phyloP scores from a whole-genome alignment of 2,329 filamentous ascomycete species.

The Aspergillus udagawae region DNA sequence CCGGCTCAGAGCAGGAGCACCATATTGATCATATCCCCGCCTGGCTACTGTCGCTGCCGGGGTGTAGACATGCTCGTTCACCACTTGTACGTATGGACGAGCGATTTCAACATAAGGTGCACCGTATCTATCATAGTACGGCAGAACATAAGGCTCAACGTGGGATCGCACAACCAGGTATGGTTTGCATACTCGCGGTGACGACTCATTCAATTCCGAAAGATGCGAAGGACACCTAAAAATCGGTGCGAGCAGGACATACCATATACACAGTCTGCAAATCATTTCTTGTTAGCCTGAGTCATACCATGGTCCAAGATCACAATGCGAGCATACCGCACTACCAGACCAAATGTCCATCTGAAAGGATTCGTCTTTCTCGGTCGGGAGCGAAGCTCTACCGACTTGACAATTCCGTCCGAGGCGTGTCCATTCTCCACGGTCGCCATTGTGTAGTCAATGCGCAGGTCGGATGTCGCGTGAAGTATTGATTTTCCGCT shows the following conservation, averaged over 20 bases:
- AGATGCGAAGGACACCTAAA: slow-evolving; percentile 75
- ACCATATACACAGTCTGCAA: slow-evolving; percentile 75
- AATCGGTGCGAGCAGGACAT: slow-evolving; percentile 71
- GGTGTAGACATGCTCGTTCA: slow-evolving; percentile 60
- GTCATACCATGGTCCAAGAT: background rate
- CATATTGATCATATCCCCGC: slow-evolving; percentile 62
- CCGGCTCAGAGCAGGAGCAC: slow-evolving; percentile 66
- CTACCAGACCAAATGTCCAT: slow-evolving; percentile 33
- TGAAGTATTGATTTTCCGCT: background rate
- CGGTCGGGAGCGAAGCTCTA: slow-evolving; percentile 7
- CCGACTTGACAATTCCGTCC: slow-evolving; percentile 16
- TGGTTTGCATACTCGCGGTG: slow-evolving; percentile 75
- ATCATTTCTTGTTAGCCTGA: slow-evolving; percentile 7
- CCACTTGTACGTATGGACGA: slow-evolving; percentile 64
- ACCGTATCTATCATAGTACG: slow-evolving; percentile 81
- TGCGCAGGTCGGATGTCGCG: slow-evolving; percentile 5
- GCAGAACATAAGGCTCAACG: slow-evolving; percentile 70
- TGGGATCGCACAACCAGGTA: slow-evolving; percentile 66
- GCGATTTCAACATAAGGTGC: slow-evolving; percentile 75
- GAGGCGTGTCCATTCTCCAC: slow-evolving; percentile 24
- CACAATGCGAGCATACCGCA: slow-evolving; percentile 26
- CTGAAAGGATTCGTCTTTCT: slow-evolving; percentile 22
- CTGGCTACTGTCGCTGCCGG: slow-evolving; percentile 65
- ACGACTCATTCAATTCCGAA: slow-evolving; percentile 62
- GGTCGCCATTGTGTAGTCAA: slow-evolving; percentile 21